These are phyloP conservation scores for Hymenoscyphus fraxineus DNA, from an alignment of 2,329 filamentous ascomycete species.

Conservation along the genomic window DNA sequence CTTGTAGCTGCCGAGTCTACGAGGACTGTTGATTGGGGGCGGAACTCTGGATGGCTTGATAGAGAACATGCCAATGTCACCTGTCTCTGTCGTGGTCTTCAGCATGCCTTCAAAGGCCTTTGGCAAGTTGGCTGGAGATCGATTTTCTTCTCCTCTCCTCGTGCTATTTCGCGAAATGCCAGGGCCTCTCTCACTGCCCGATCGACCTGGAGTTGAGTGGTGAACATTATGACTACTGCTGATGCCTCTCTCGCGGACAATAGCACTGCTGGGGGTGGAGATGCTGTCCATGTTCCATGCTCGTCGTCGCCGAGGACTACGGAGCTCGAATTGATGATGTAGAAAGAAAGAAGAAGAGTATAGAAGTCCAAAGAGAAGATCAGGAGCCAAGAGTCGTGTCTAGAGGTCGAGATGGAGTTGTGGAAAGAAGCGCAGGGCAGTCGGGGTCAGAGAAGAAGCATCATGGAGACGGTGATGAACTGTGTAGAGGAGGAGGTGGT, in stretches of 20 bases:
- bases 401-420: not conserved
- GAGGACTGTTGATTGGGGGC: constrained; percentile 24
- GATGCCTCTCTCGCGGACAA: constrained; percentile 15
- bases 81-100: constrained; percentile 62
- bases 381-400: not conserved
- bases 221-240: constrained; percentile 13
- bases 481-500: not conserved
- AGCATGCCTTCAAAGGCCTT: constrained; percentile 61
- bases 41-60: constrained; percentile 42
- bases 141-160: constrained; percentile 37
- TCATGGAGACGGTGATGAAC: not conserved
- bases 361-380: not conserved
- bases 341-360: not conserved
- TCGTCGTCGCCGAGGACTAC: constrained; percentile 4
- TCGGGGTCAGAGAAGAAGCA: not conserved
- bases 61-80: constrained; percentile 60
- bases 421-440: not conserved
- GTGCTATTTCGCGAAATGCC: constrained; percentile 30
- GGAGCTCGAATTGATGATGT: not conserved
- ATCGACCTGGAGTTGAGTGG: constrained; percentile 19
- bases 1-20: constrained; percentile 20
- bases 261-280: constrained; percentile 13
- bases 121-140: constrained; percentile 44
- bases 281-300: constrained; percentile 27
- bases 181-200: constrained; percentile 16